Base-by-base conservation (phyloP, 768 basidiomycete species). In the Sporobolomyces roseus region DNA sequence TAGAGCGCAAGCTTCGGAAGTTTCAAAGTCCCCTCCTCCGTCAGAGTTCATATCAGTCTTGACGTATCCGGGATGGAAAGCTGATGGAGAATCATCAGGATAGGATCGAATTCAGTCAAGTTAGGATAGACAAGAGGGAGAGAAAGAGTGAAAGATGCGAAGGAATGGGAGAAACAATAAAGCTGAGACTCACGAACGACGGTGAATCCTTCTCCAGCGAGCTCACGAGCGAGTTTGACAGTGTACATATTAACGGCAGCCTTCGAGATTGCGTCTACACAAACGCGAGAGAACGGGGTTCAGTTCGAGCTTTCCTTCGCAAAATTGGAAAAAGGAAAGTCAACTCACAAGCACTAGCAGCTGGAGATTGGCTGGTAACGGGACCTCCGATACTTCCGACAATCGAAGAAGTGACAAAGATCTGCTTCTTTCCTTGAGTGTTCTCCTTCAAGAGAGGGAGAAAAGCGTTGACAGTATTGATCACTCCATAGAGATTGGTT, bases 391-490 rank as follows among this genome's bases (percentile, higher is more conserved):
- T 21, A 12, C 50, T 36, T 46, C 45, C 45, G 13, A 46, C 10
- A 46, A 46, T 7, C 17, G 50, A 58, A 10, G 54, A 54, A 38
- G 51, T 46, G 17, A 66, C 60, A 35, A 64, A 63, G 52, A 73
- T 65, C 51, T 66, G 59, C 54, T 70, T 73, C 33, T n/a, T 48
- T 10, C 38, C 0, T 23, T 65, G n/a, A n/a, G n/a, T n/a, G n/a
- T n/a, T 68, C 35, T 55, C 25, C 12, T 51, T 48, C 43, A 82
- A 73, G 27, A 82, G 76, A 16, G 81, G 81, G 10, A 83, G 77
- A 76, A 82, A 80, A 5, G 74, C 74, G 72, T 80, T 79, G 65
- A 76, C 79, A 13, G 79, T 78, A 66, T 76, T 75, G 21, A 81
- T 74, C n/a, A 77, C 75, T 33, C 80, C 81, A 55, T 79, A 49